A percentile compares a stretch with the other conserved stretches of the same genome.
Conservation (phyloP, 768 basidiomycete genomes). For the Lactarius hatsudake region DNA sequence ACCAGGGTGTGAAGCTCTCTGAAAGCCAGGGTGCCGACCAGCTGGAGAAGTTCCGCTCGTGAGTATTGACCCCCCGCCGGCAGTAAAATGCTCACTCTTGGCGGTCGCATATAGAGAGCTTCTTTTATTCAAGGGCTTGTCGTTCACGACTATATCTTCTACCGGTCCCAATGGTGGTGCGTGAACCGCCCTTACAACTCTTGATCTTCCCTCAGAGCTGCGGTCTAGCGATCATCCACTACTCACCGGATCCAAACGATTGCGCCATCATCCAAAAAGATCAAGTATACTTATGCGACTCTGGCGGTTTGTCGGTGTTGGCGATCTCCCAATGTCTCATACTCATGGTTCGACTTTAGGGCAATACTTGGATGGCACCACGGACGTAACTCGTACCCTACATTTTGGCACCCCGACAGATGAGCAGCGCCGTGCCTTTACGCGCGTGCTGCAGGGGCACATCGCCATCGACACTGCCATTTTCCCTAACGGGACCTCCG, state of each 20-base stretch:
- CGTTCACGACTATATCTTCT: slow-evolving; percentile 90
- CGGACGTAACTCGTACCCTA: slow-evolving; percentile 89
- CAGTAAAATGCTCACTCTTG: not conserved
- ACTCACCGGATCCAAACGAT: slow-evolving; percentile 70
- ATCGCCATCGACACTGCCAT: slow-evolving; percentile 84
- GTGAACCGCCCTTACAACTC: slow-evolving; percentile 28
- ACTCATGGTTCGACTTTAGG: slow-evolving; percentile 38
- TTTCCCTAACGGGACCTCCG: slow-evolving; percentile 80
- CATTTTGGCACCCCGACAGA: slow-evolving; percentile 86
- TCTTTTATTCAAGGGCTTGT: slow-evolving; percentile 78
- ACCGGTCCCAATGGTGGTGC: slow-evolving; percentile 88
- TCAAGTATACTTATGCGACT: slow-evolving; percentile 81
- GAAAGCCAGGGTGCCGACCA: slow-evolving; percentile 80
- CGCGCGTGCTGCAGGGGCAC: slow-evolving; percentile 87
- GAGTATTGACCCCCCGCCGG: slow-evolving; percentile 33
- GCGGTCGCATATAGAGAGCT: slow-evolving; percentile 52
- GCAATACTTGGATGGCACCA: slow-evolving; percentile 91
- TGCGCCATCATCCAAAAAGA: slow-evolving; percentile 75
- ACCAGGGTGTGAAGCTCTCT: slow-evolving; percentile 55
- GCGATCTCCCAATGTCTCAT: not conserved
- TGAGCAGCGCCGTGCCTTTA: slow-evolving; percentile 85
- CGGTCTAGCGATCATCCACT: slow-evolving; percentile 83
- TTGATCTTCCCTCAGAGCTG: not conserved
- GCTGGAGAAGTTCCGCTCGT: slow-evolving; percentile 81
- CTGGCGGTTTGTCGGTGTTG: slow-evolving; percentile 55